A percentile compares a stretch with the other conserved stretches of the same genome.
Conservation (phyloP, 2,329 filamentous ascomycete genomes). For the Didymella exigua region DNA sequence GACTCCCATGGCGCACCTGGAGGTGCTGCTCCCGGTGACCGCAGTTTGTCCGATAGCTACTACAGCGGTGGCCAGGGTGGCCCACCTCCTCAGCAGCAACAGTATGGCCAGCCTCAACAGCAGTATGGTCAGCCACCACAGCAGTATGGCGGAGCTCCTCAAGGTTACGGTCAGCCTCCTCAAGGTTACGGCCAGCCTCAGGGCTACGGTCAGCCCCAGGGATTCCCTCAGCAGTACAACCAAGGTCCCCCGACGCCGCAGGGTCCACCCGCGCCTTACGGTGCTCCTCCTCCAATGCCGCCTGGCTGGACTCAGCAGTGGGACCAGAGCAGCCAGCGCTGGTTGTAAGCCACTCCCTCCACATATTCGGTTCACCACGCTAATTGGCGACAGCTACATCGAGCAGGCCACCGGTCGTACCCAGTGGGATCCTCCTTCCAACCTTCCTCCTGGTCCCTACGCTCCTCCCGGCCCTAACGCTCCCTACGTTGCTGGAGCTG, state of each 20-base stretch:
- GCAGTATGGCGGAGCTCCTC: conserved; percentile 18
- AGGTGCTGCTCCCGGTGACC: conserved; percentile 28
- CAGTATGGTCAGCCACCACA: conserved; percentile 25
- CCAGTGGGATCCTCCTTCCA: conserved; percentile 67
- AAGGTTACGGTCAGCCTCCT: conserved; percentile 36
- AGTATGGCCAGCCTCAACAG: conserved; percentile 27
- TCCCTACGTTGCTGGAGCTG: conserved; percentile 28
- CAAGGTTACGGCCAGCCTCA: conserved; percentile 38
- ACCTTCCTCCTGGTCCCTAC: conserved; percentile 41
- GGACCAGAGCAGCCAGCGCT: conserved; percentile 65
- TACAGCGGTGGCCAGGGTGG: conserved; percentile 26
- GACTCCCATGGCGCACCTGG: conserved; percentile 21
- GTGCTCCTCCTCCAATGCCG: conserved; percentile 59
- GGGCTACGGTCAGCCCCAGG: conserved; percentile 27
- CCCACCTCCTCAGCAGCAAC: conserved; percentile 14
- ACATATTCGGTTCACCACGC: not conserved
- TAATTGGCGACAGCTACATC: conserved; percentile 56
- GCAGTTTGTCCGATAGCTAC: conserved; percentile 27
- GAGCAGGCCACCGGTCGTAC: conserved; percentile 65
- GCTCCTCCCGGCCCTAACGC: conserved; percentile 39
- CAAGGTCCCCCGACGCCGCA: conserved; percentile 33
- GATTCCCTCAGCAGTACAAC: conserved; percentile 35
- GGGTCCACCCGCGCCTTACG: conserved; percentile 41
- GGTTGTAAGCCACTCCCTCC: conserved; percentile 47
- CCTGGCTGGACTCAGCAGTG: conserved; percentile 68